Base-by-base conservation (phyloP, 169 alveolate species). In the Plasmodium knowlesi region DNA sequence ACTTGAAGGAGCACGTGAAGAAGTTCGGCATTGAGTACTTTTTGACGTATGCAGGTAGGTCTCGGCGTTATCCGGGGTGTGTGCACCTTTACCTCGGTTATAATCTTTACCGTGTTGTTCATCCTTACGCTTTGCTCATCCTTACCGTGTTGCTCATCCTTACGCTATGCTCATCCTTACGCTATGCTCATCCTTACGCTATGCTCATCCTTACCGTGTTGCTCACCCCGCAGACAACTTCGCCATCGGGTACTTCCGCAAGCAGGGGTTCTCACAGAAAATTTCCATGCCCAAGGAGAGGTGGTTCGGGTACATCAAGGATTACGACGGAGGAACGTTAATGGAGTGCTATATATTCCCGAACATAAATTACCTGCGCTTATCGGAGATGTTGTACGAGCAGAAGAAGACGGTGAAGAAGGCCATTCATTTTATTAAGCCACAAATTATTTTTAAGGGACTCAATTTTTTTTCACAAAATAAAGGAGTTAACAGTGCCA, bases 291-390 rank as follows among this genome's bases (percentile, higher is more conserved):
- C 99, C 16, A 96, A 97, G 76, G 99, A 98, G 57, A 96, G 99
- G 70, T 99, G 99, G 99, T 97, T 98, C 83, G 99, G 99, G 32
- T 99, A 98, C 96, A 99, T 99, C 67, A 99, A 99, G 94, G 99
- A 99, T 93, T 99, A 99, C 96, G 99, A 98, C 92, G 99, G 99
- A 39, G 99, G 99, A n/a, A 99, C 99, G n/a, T 95, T 99, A 73
- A 99, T 99, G 99, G 99, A 99, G 74, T 99, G 99, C 95, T 97
- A 98, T 79, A 97, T 99, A 3, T 97, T 98, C 74, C 98, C 98
- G 28, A 97, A 97, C 57, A 98, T 99, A 71, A 98, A 99, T 95
- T 99, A 99, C 90, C 96, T 96, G 16, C 96, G 98, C 83, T 96
- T 99, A 41, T 97, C 99, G 1, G 98, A 97, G 57, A 95, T 98